These are phyloP conservation scores for Gloeopeniophorella convolvens DNA, from an alignment of 768 basidiomycete genomes.

Conservation along the genomic window DNA sequence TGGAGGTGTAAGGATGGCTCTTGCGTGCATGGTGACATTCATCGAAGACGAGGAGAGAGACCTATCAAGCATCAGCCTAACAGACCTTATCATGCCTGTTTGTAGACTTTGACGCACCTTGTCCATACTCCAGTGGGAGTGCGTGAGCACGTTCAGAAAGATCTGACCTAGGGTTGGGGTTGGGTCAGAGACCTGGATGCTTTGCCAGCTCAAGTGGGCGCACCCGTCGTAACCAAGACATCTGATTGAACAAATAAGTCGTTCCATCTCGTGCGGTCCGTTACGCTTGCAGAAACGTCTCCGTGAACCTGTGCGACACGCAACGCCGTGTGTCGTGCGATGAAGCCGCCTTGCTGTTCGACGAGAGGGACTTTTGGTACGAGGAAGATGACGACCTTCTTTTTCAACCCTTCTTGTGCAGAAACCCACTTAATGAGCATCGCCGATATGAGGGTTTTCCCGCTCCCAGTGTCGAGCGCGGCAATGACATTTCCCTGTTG, in stretches of 20 bases:
- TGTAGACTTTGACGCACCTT: too few species aligned
- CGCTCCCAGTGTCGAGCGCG: conserved; percentile 51
- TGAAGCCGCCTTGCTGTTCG: conserved; percentile 70
- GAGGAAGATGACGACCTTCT: conserved; percentile 69
- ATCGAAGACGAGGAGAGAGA: conserved; percentile 51
- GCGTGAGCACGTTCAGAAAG: conserved; percentile 70
- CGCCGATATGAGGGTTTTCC: conserved; percentile 56
- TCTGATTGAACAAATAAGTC: conserved; percentile 56
- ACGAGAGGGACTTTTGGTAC: conserved; percentile 85
- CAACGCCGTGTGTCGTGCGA: conserved; percentile 56
- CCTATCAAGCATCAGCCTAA: conserved; percentile 32
- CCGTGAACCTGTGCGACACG: conserved; percentile 67
- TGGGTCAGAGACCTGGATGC: conserved; percentile 4
- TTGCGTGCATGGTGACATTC: conserved; percentile 54
- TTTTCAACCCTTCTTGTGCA: conserved; percentile 39
- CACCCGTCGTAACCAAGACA: conserved; percentile 84
- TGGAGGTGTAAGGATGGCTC: conserved; percentile 50
- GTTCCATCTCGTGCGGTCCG: conserved; percentile 60
- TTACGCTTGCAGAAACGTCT: conserved; percentile 61
- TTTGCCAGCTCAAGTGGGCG: conserved; percentile 17
- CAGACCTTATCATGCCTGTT: too few species aligned
- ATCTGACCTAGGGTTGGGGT: conserved; percentile 57
- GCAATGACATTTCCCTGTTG: conserved; percentile 49
- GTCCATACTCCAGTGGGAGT: conserved; percentile 73
- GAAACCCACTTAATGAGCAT: conserved; percentile 73